phyloP scores from a whole-genome alignment of 1,139 yeast species.

The Meyerozyma guilliermondii region DNA sequence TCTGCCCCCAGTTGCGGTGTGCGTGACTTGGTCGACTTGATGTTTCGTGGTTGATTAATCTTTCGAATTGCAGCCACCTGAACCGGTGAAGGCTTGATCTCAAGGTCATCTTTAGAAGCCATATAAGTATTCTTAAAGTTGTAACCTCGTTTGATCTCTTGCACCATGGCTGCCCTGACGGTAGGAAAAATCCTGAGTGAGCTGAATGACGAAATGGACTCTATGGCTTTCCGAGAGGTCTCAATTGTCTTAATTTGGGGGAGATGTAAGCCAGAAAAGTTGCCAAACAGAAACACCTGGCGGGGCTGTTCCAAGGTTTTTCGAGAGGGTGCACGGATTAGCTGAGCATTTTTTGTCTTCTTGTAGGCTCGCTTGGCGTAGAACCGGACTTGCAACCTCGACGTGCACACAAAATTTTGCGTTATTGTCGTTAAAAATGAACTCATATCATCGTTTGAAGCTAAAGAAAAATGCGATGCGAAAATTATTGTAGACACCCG shows the following conservation, averaged over 20 bases:
- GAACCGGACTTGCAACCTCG: neutral
- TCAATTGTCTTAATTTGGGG: constrained; percentile 14
- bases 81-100: constrained; percentile 37
- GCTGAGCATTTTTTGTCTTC: neutral
- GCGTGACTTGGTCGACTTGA: constrained; percentile 10
- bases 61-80: constrained; percentile 44
- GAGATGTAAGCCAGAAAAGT: constrained; percentile 15
- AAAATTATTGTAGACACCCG: too few relatives aligned
- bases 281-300: constrained; percentile 12
- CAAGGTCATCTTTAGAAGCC: constrained; percentile 25
- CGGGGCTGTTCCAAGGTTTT: neutral
- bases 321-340: neutral
- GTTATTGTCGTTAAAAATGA: neutral
- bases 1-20: constrained; percentile 2
- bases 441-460: neutral
- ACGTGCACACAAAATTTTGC: neutral
- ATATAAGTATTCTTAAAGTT: constrained; percentile 33
- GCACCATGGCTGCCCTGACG: constrained; percentile 57
- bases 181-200: constrained; percentile 63
- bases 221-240: constrained; percentile 14
- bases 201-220: constrained; percentile 50
- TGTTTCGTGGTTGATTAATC: constrained; percentile 30
- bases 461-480: neutral
- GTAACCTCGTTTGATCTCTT: constrained; percentile 52
- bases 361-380: neutral